Percentiles rank a stretch among this genome's conserved stretches.
phyloP scores from a whole-genome alignment of 2,329 filamentous ascomycete species.

The Emericellopsis cladophorae region DNA sequence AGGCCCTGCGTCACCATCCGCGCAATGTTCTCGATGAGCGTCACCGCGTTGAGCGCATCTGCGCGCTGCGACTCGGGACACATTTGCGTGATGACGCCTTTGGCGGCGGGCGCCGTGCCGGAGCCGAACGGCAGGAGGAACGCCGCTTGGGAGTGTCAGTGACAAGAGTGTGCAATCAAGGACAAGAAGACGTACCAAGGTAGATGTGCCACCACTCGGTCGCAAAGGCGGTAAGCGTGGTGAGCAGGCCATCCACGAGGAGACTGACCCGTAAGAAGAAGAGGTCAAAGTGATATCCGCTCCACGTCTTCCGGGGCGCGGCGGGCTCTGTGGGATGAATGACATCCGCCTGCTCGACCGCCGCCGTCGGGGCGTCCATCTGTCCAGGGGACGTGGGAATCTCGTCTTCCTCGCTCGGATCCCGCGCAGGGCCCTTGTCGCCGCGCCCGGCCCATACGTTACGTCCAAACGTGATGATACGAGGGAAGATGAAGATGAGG shows the following conservation, averaged over 20 bases:
- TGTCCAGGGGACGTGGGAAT: conserved; percentile 22
- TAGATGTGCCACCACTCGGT: conserved; percentile 57
- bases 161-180: neutral
- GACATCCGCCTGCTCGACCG: conserved; percentile 22
- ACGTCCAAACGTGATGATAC: conserved; percentile 34
- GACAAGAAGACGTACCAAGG: conserved; percentile 25
- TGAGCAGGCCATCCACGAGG: conserved; percentile 51
- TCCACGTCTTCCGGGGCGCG: conserved; percentile 26
- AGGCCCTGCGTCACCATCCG: conserved; percentile 49
- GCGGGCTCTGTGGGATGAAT: conserved; percentile 24
- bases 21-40: conserved; percentile 57
- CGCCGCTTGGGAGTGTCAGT: conserved; percentile 29
- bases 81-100: conserved; percentile 64
- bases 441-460: conserved; percentile 1
- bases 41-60: conserved; percentile 57
- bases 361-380: conserved; percentile 21
- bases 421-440: neutral
- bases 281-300: conserved; percentile 47
- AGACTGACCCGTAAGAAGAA: conserved; percentile 55
- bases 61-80: conserved; percentile 46
- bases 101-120: conserved; percentile 56
- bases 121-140: conserved; percentile 55
- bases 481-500: conserved; percentile 39
- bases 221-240: conserved; percentile 48
- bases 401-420: conserved; percentile 1